Conservation (phyloP, 2,329 filamentous ascomycete species). For the Diaporthe caulivora region DNA sequence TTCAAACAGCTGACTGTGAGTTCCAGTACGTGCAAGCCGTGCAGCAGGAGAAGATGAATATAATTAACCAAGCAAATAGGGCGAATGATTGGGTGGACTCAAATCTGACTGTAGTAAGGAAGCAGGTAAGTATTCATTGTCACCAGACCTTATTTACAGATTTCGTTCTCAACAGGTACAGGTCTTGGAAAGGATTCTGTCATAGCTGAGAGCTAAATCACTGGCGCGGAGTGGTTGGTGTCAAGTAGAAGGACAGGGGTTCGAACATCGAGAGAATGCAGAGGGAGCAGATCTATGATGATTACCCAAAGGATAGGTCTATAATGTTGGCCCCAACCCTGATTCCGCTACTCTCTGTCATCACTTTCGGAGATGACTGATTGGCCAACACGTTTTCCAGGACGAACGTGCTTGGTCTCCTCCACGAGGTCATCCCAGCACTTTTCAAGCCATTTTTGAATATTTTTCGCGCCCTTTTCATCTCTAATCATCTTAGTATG, state of each 20-base stretch:
- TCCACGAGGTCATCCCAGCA: background rate
- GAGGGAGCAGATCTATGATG: too few species aligned
- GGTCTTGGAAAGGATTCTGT: background rate
- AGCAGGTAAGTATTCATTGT: slow-evolving; percentile 7
- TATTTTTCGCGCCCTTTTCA: background rate
- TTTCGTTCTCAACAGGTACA: background rate
- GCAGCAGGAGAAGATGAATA: background rate
- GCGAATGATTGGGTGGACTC: too few species aligned
- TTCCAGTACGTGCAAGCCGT: background rate
- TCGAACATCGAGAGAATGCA: too few species aligned
- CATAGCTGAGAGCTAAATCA: background rate
- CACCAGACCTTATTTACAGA: too few species aligned
- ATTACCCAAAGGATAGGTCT: too few species aligned
- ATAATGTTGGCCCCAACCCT: too few species aligned
- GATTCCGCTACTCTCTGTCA: too few species aligned
- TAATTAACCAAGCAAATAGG: background rate
- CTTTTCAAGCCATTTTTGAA: background rate
- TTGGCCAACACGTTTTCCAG: too few species aligned
- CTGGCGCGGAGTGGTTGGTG: background rate
- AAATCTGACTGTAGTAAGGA: background rate
- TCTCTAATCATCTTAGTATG: background rate
- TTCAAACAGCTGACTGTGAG: background rate
- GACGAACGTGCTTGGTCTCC: background rate
- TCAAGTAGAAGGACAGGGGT: background rate
- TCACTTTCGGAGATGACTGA: too few species aligned